Percentiles rank a stretch among this genome's conserved stretches.
These are phyloP conservation scores for Fusarium succisae DNA, from an alignment of 2,329 filamentous ascomycete species.

Conservation along the genomic window DNA sequence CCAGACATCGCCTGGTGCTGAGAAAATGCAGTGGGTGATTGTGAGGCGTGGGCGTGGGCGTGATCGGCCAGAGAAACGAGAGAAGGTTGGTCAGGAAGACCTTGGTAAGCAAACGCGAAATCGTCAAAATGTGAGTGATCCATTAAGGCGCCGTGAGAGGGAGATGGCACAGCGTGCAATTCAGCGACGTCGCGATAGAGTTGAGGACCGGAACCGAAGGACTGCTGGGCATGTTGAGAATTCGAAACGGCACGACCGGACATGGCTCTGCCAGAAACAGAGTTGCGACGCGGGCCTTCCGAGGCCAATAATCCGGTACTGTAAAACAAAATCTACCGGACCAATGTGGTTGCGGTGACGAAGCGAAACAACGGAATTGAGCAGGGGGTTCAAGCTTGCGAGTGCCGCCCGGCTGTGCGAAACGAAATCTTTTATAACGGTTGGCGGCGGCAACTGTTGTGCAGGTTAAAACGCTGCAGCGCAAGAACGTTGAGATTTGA, in stretches of 20 bases:
- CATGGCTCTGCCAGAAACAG: constrained; percentile 42
- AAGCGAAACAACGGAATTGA: background rate
- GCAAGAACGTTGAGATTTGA: constrained; percentile 29
- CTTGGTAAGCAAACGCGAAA: constrained; percentile 62
- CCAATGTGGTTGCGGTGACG: background rate
- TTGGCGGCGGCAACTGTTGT: constrained; percentile 18
- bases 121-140: constrained; percentile 61
- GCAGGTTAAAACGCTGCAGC: constrained; percentile 21
- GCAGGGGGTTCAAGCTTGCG: background rate
- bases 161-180: constrained; percentile 34
- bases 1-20: constrained; percentile 42
- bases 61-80: constrained; percentile 51
- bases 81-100: constrained; percentile 52
- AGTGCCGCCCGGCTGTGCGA: constrained; percentile 13
- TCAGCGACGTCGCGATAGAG: constrained; percentile 38
- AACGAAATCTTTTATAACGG: constrained; percentile 22
- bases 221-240: constrained; percentile 45
- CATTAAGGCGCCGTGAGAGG: constrained; percentile 48
- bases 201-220: constrained; percentile 40
- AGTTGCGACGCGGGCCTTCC: constrained; percentile 26
- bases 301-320: constrained; percentile 25
- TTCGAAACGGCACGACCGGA: constrained; percentile 43
- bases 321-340: constrained; percentile 20
- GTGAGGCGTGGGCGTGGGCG: constrained; percentile 46
- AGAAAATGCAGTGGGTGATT: constrained; percentile 48